Percentiles rank a stretch among this genome's conserved stretches.
These are phyloP conservation scores for Candida sojae DNA, from an alignment of 1,139 yeast genomes.

Conservation along the genomic window DNA sequence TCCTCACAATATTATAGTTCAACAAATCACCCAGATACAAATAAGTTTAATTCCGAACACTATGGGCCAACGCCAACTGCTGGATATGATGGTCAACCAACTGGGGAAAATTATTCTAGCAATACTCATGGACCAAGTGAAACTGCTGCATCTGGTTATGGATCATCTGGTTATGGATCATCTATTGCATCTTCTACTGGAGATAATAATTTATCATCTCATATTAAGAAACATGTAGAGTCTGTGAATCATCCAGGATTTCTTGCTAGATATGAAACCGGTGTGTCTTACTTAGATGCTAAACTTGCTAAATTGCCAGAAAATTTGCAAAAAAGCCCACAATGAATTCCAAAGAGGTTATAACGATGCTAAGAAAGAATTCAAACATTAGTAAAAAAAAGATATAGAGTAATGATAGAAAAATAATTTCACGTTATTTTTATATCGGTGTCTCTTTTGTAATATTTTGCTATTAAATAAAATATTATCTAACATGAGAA, in stretches of 20 bases:
- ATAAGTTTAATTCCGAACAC: not conserved
- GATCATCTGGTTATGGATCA: not conserved
- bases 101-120: no score
- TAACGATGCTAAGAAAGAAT: slow-evolving; percentile 27
- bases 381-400: not conserved
- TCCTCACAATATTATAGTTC: slow-evolving; percentile 7
- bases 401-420: no score
- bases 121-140: no score
- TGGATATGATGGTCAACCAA: not conserved
- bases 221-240: not conserved
- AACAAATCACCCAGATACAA: not conserved
- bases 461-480: no score
- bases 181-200: not conserved
- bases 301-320: slow-evolving; percentile 34
- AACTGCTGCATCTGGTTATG: not conserved
- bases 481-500: no score
- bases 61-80: not conserved
- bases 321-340: slow-evolving; percentile 33
- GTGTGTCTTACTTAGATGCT: slow-evolving; percentile 21
- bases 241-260: slow-evolving; percentile 2
- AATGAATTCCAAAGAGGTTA: slow-evolving; percentile 38
- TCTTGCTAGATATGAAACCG: slow-evolving; percentile 2
- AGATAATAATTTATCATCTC: not conserved
- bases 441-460: no score
- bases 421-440: no score